A percentile compares a stretch with the other conserved stretches of the same genome.
Evolutionary conservation across 2,329 filamentous ascomycete genomes (phyloP).

Genomic region (Fusarium siculi): DNA sequence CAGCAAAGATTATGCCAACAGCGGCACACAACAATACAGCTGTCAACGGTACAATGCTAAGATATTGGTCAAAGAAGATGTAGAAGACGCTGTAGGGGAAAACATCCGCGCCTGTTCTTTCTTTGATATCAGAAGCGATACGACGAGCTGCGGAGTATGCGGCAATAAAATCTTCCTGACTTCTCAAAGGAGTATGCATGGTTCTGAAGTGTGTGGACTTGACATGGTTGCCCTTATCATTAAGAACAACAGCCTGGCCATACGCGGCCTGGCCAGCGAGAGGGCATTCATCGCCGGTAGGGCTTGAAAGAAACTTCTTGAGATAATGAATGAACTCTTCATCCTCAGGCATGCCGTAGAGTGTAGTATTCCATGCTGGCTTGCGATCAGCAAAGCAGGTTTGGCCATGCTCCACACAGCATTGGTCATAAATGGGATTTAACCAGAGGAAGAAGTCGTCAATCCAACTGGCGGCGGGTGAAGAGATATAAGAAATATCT

Average conservation of each 20-base stretch:
- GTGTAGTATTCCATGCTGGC: constrained; percentile 88
- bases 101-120: constrained; percentile 79
- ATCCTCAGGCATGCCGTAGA: constrained; percentile 91
- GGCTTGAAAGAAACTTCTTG: constrained; percentile 81
- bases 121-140: constrained; percentile 80
- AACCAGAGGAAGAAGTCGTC: constrained; percentile 97
- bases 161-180: constrained; percentile 91
- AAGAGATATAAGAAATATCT: constrained; percentile 86
- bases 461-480: constrained; percentile 93
- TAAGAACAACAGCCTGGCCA: constrained; percentile 82
- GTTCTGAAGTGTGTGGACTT: constrained; percentile 92
- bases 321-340: constrained; percentile 91
- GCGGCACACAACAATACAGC: constrained; percentile 83
- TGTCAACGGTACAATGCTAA: constrained; percentile 83
- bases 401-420: constrained; percentile 76
- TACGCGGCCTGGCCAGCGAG: constrained; percentile 91
- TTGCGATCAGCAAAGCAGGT: constrained; percentile 82
- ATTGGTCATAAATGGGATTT: constrained; percentile 80
- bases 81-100: constrained; percentile 99
- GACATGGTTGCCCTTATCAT: constrained; percentile 73
- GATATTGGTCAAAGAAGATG: constrained; percentile 99
- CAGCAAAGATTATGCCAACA: constrained; percentile 83
- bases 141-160: constrained; percentile 90
- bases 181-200: constrained; percentile 85
- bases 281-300: constrained; percentile 85